These are phyloP conservation scores for Chaetomium tenue DNA, from an alignment of 495 filamentous ascomycete species.

Conservation along the genomic window DNA sequence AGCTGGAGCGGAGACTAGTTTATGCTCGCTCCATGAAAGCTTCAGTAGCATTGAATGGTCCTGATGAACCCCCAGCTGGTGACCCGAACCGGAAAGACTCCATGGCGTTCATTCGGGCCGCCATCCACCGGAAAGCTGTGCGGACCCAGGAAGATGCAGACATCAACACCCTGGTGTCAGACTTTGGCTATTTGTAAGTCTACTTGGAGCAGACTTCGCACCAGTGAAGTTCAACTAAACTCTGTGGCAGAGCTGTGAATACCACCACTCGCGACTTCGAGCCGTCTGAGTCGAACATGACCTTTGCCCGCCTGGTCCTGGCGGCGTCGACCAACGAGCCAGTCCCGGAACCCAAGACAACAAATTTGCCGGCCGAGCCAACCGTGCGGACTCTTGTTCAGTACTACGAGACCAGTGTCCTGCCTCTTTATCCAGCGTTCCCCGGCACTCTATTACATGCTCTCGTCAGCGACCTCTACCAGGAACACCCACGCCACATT, in stretches of 20 bases:
- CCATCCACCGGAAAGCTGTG: conserved; percentile 59
- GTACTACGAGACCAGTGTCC: conserved; percentile 79
- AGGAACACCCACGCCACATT: conserved; percentile 57
- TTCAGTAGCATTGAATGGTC: conserved; percentile 51
- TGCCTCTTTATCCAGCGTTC: conserved; percentile 75
- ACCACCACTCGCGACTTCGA: conserved; percentile 89
- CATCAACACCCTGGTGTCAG: conserved; percentile 75
- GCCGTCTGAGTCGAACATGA: conserved; percentile 77
- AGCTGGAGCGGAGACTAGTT: conserved; percentile 68
- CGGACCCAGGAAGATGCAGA: conserved; percentile 65
- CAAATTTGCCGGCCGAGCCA: conserved; percentile 63
- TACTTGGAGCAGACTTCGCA: not conserved
- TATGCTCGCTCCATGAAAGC: conserved; percentile 60
- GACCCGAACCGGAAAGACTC: conserved; percentile 55
- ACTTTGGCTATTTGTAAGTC: conserved; percentile 73
- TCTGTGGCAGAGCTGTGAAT: conserved; percentile 68
- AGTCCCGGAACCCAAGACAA: conserved; percentile 54
- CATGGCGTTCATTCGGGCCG: conserved; percentile 56
- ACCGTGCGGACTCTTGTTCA: conserved; percentile 66
- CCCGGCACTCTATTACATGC: conserved; percentile 69
- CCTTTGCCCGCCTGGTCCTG: conserved; percentile 79
- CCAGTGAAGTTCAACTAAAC: conserved; percentile 18
- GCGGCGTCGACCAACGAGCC: conserved; percentile 67
- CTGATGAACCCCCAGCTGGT: conserved; percentile 41
- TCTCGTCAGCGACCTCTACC: conserved; percentile 76